Conservation (phyloP, 495 filamentous ascomycete genomes). For the Annulohypoxylon maeteangense region DNA sequence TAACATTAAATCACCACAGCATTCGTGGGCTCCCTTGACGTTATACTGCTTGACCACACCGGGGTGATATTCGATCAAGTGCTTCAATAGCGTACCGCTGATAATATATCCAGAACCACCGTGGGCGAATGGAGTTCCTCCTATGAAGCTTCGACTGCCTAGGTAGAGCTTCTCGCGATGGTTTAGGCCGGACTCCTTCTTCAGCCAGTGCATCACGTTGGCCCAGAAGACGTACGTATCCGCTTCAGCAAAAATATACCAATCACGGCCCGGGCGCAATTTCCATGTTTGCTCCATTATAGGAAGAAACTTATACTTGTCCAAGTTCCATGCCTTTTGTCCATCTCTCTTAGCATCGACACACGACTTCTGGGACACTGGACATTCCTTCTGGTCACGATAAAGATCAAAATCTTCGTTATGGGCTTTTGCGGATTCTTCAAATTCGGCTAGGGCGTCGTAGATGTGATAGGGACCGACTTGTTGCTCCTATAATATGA, state of each 20-base stretch:
- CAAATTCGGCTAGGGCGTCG: slow-evolving; percentile 61
- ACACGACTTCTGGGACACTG: slow-evolving; percentile 48
- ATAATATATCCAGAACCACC: slow-evolving; percentile 64
- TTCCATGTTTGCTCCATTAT: slow-evolving; percentile 68
- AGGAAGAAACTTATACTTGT: slow-evolving; percentile 78
- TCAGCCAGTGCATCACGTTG: slow-evolving; percentile 68
- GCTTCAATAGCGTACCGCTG: slow-evolving; percentile 56
- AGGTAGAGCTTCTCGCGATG: slow-evolving; percentile 62
- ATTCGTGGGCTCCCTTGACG: slow-evolving; percentile 53
- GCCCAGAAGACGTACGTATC: slow-evolving; percentile 75
- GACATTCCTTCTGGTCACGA: slow-evolving; percentile 53
- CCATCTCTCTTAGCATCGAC: slow-evolving; percentile 45
- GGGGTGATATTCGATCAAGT: slow-evolving; percentile 45
- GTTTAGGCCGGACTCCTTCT: slow-evolving; percentile 55
- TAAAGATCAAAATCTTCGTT: slow-evolving; percentile 62
- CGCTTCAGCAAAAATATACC: slow-evolving; percentile 76
- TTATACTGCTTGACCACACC: slow-evolving; percentile 53
- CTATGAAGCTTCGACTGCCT: slow-evolving; percentile 60
- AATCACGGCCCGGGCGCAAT: slow-evolving; percentile 62
- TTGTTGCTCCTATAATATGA: slow-evolving; percentile 49
- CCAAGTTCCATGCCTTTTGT: slow-evolving; percentile 67
- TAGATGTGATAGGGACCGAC: slow-evolving; percentile 56
- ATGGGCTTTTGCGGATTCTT: slow-evolving; percentile 45
- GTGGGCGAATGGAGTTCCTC: slow-evolving; percentile 55
- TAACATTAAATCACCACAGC: slow-evolving; percentile 62